Base-by-base conservation (phyloP, 1,139 yeast species). In the Candida labiduridarum region DNA sequence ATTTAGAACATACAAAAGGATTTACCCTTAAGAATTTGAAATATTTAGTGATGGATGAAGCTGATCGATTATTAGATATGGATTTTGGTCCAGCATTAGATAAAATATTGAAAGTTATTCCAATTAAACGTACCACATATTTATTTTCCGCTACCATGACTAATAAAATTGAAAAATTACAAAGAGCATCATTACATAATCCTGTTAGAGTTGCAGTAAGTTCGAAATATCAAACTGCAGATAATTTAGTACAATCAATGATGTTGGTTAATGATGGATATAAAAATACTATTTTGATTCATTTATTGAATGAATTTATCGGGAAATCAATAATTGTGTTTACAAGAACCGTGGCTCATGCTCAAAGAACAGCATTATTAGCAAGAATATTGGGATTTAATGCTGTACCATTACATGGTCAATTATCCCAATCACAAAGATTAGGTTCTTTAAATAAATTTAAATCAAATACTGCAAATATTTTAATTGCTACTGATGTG, bases 101-200 rank as follows among this genome's bases (percentile, higher is more conserved):
- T 63, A 87, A 88, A 64, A 89, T 94, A 55, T 76, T 94, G 54
- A 87, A 85, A 57, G 82, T 89, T 47, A 88, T 94, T 44, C 99
- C 99, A n/a, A 73, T 79, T 41, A 84, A 87, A 53, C 80, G 99
- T 67, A 86, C 86, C 27, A 94, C 99, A 0, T 91, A 87, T 61
- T 72, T 95, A 52, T 94, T 92, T 63, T 89, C 97, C 19, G 99
- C 99, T 12, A 94, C 99, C 3, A 90, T 95, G 86, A 92, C 99
- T 1, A 87, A 89, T 46, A 94, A 94, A 66, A 92, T 94, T 59
- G 98, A 92, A 63, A 92, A 91, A 67, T 76, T 94, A 58, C 98
- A 94, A 70, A 77, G 99, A 54, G 99, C 99, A 0, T 89, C 97
- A 31, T 79, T 94, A 55, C 76, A 82, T 15, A 85, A 89, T 61